Evolutionary conservation across 2,329 filamentous ascomycete species (phyloP), one percentile per base, ranked within the genome.

Genomic region (Cytospora piceicola): DNA sequence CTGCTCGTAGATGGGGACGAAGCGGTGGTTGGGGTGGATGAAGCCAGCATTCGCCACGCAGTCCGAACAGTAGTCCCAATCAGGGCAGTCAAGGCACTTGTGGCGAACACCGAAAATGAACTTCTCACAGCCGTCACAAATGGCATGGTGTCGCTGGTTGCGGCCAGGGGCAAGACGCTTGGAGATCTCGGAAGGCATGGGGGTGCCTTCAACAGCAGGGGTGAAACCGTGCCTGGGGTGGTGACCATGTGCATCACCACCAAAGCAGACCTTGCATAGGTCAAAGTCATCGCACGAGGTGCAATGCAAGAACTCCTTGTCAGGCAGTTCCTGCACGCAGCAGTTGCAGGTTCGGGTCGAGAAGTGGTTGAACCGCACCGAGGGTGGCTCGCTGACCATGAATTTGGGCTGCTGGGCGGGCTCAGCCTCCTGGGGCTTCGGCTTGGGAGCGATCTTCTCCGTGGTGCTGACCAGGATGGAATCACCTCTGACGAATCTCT

Each of bases 31-130:
- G 22, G 92, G 88, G 76, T 99, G 96, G 58, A 85, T 87, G 72
- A 87, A 83, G 67, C 79, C 77, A 54, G 92, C 90, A 70, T 84
- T 86, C 72, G 83, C 79, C 66, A 92, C 78, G 78, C 96, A 99
- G 11, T 86, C 82, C 29, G 85, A 84, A 82, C 95, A 99, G 80
- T 92, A 98, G 74, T 99, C 95, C 91, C 93, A 99, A 77, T 99
- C 95, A 53, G 96, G 95, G 82, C 95, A 99, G 76, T 93, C 90
- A 70, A 98, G 83, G 77, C 95, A 99, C 84, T 99, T 99, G 86
- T 98, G 90, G 71, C 95, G 94, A 65, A 97, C 85, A 72, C 95
- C 96, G 71, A 85, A 83, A 73, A 99, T 95, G 76, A 88, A 88
- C 84, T 89, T 90, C 72, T 98, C 92, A 77, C 96, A 99, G 51